phyloP scores from a whole-genome alignment of 768 basidiomycete genomes.

The Russula emetica region DNA sequence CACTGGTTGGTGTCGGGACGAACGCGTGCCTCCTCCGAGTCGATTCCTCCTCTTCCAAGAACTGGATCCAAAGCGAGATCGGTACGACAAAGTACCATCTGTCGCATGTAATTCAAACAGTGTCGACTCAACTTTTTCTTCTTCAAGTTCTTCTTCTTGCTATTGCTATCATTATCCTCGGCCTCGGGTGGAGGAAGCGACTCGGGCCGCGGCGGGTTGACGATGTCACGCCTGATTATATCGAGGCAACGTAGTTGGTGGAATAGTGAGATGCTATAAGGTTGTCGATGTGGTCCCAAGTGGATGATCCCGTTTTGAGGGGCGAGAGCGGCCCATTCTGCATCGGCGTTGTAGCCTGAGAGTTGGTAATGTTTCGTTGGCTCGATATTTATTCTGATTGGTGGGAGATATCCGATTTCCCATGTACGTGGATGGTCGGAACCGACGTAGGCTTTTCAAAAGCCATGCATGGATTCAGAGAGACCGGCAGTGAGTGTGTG shows the following conservation, averaged over 20 bases:
- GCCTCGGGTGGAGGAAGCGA: background rate
- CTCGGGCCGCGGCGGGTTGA: no score
- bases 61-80: conserved; percentile 35
- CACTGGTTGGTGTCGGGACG: conserved; percentile 13
- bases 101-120: conserved; percentile 41
- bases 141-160: no score
- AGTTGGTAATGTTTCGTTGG: conserved; percentile 15
- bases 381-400: conserved; percentile 12
- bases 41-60: conserved; percentile 16
- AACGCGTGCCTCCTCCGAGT: conserved; percentile 21
- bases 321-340: conserved; percentile 31
- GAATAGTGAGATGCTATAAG: conserved; percentile 39
- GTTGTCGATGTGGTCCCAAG: conserved; percentile 29
- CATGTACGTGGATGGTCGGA: conserved; percentile 8
- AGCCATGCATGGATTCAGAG: background rate
- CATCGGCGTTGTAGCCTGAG: conserved; percentile 8
- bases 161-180: no score
- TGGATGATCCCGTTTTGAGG: conserved; percentile 32
- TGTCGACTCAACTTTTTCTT: conserved; percentile 33
- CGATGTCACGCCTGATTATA: conserved; percentile 34
- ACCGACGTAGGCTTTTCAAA: background rate
- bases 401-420: conserved; percentile 7
- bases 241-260: conserved; percentile 43
- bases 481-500: background rate
- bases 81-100: conserved; percentile 38